Conservation (phyloP, 371 early-diverging fungal species). For the Mortierella sp. region DNA sequence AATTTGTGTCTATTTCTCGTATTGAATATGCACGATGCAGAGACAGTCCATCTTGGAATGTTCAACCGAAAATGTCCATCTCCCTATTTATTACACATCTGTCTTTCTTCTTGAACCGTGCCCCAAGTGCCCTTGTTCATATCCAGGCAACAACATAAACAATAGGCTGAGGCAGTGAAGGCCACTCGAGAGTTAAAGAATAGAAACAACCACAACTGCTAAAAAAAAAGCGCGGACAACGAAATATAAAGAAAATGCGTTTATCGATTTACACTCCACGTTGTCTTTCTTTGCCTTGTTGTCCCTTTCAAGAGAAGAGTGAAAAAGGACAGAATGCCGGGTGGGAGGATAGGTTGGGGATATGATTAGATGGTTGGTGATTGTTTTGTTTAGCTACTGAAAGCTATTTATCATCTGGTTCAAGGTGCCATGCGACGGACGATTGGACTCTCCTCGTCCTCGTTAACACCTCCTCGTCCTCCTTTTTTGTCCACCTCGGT, state of each 20-base stretch:
- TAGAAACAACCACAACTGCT: not conserved
- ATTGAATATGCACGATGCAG: not conserved
- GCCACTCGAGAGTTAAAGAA: too few species aligned
- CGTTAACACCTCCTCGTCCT: too few species aligned
- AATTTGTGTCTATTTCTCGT: not conserved
- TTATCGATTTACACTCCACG: not conserved
- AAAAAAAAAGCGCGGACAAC: not conserved
- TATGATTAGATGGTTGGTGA: not conserved
- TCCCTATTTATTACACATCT: not conserved
- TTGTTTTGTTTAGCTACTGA: too few species aligned
- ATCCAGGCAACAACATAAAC: not conserved
- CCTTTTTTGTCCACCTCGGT: not conserved
- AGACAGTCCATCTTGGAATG: too few species aligned
- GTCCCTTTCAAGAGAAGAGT: not conserved
- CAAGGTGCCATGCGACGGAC: not conserved
- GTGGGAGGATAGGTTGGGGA: not conserved
- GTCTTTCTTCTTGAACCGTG: not conserved
- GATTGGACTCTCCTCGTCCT: not conserved
- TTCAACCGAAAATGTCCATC: not conserved
- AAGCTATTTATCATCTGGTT: not conserved
- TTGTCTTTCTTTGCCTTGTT: not conserved
- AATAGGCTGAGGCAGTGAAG: not conserved
- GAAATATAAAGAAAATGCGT: not conserved
- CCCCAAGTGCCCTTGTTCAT: not conserved
- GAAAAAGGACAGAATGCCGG: too few species aligned